Evolutionary conservation across 306 rosid genomes (phyloP).

Genomic region (Pterocarpus macrocarpus): DNA sequence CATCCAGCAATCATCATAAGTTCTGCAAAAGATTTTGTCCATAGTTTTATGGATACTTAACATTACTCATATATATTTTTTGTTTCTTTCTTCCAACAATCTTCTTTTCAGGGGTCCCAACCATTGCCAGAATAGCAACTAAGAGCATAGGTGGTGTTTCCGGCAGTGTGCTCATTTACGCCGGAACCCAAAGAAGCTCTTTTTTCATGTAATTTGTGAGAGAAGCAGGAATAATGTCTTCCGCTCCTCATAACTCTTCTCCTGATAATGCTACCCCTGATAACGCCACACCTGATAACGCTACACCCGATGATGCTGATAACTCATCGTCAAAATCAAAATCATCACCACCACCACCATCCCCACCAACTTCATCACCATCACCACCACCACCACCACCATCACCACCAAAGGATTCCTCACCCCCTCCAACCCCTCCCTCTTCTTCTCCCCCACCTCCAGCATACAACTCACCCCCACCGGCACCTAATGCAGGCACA

Average conservation of each 20-base stretch:
- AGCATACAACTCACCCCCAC: conserved; percentile 35
- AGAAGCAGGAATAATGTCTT: conserved; percentile 52
- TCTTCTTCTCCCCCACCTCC: conserved; percentile 53
- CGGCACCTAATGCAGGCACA: conserved; percentile 23
- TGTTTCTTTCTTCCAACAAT: no score
- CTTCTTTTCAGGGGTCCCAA: conserved; percentile 55
- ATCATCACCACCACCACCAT: conserved; percentile 4
- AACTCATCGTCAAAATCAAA: conserved; percentile 12
- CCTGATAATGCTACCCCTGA: conserved; percentile 35
- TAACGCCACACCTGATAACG: conserved; percentile 13
- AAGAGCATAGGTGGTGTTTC: conserved; percentile 58
- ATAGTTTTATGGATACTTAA: no score
- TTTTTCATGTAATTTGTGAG: conserved; percentile 43
- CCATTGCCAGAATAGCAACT: conserved; percentile 49
- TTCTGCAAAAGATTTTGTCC: no score
- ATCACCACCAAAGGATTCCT: neutral
- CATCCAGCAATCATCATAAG: no score
- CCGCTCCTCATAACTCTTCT: conserved; percentile 24
- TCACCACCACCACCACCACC: conserved; percentile 16
- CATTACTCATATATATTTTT: no score
- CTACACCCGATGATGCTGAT: conserved; percentile 40
- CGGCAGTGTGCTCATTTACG: conserved; percentile 47
- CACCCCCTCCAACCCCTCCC: neutral
- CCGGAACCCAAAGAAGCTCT: conserved; percentile 54
- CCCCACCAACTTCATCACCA: conserved; percentile 39